These are phyloP conservation scores for Cordia subcordata DNA, from an alignment of 257 asterid genomes.

Conservation along the genomic window DNA sequence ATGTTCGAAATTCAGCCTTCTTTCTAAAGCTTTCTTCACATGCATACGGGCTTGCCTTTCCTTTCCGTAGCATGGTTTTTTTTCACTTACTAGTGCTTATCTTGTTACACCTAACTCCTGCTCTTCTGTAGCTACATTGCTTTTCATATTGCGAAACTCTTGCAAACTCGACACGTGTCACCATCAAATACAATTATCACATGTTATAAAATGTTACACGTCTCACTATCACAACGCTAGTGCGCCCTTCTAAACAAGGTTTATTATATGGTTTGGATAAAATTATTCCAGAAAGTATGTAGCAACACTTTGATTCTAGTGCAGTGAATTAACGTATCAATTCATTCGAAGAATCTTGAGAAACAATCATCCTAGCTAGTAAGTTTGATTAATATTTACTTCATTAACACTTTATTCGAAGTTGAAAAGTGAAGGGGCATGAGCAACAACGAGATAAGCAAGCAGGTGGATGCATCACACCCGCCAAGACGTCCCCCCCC, in stretches of 20 bases:
- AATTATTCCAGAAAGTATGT: slow-evolving; percentile 1
- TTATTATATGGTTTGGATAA: too few species aligned
- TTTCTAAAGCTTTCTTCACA: background rate
- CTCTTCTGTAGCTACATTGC: background rate
- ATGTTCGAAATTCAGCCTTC: too few species aligned
- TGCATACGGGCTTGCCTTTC: background rate
- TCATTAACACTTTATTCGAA: slow-evolving; percentile 44
- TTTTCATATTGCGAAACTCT: background rate
- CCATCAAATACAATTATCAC: too few species aligned
- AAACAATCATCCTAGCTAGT: slow-evolving; percentile 31
- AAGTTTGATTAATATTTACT: slow-evolving; percentile 46
- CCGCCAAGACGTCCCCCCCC: background rate
- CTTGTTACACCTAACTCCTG: background rate
- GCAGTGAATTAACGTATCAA: slow-evolving; percentile 27
- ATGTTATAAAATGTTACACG: too few species aligned
- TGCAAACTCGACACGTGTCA: too few species aligned
- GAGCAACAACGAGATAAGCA: background rate
- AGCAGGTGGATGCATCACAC: slow-evolving; percentile 2
- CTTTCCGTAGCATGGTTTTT: too few species aligned
- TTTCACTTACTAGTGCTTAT: background rate
- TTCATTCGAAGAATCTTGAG: slow-evolving; percentile 18
- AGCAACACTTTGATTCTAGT: slow-evolving; percentile 5
- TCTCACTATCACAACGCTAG: too few species aligned
- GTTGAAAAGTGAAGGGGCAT: slow-evolving; percentile 36
- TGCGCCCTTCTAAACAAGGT: too few species aligned